These are phyloP conservation scores for Camelina neglecta DNA, from an alignment of 345 rosid genomes.

Conservation along the genomic window DNA sequence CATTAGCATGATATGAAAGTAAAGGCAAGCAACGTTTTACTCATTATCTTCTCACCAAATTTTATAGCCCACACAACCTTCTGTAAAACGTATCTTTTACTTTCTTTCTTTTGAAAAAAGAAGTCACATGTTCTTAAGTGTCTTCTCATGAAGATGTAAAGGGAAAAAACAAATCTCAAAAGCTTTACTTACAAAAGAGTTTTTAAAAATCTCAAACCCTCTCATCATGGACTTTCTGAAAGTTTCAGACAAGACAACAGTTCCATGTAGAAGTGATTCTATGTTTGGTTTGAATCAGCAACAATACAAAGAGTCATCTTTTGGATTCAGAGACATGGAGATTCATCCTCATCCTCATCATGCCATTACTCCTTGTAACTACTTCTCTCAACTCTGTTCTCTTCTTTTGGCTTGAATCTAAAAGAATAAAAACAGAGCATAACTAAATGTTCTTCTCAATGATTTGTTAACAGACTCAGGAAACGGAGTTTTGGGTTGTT, in stretches of 20 bases:
- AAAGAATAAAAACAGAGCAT: conserved; percentile 3
- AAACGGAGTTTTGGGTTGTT: conserved; percentile 38
- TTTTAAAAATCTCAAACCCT: conserved; percentile 10
- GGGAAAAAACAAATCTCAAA: background rate
- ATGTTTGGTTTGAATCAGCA: conserved; percentile 41
- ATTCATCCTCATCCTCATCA: conserved; percentile 42
- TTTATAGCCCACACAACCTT: conserved; percentile 30
- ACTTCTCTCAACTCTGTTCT: conserved; percentile 4
- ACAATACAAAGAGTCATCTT: conserved; percentile 11
- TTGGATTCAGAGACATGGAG: conserved; percentile 32
- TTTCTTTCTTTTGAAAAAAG: conserved; percentile 25
- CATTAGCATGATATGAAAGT: conserved; percentile 18
- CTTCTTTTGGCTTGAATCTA: background rate
- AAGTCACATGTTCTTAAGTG: conserved; percentile 30
- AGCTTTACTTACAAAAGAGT: conserved; percentile 10
- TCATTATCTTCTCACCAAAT: conserved; percentile 34
- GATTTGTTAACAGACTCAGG: conserved; percentile 41
- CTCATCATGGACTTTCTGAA: conserved; percentile 49
- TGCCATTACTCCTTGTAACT: conserved; percentile 38
- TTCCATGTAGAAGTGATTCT: conserved; percentile 41
- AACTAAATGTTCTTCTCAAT: background rate
- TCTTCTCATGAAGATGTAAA: conserved; percentile 21
- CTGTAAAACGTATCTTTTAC: conserved; percentile 26
- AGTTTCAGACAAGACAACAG: conserved; percentile 52
- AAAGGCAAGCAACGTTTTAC: conserved; percentile 33